Evolutionary conservation across 2,329 filamentous ascomycete species (phyloP).

Genomic region (Cercospora sojina): DNA sequence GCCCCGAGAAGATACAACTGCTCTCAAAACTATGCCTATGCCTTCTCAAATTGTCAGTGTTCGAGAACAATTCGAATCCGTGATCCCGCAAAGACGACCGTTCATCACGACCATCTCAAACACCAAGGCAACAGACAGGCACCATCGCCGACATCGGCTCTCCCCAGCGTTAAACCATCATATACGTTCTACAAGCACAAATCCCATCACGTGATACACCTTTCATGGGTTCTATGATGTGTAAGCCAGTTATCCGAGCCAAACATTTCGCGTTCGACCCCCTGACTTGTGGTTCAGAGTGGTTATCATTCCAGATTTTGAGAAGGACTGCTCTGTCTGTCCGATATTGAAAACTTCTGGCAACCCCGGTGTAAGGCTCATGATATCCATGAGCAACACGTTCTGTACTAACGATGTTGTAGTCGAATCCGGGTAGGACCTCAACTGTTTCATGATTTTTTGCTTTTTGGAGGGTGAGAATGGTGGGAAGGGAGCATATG

Average conservation of each 20-base stretch:
- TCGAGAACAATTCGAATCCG: too few relatives aligned
- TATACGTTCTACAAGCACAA: neutral
- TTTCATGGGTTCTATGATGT: slow-evolving; percentile 6
- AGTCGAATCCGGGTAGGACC: slow-evolving; percentile 1
- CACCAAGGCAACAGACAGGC: neutral
- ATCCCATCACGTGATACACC: neutral
- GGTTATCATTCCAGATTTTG: slow-evolving; percentile 12
- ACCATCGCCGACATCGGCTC: neutral
- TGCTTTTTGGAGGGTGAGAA: neutral
- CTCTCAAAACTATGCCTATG: too few relatives aligned
- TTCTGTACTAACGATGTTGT: too few relatives aligned
- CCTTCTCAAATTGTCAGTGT: too few relatives aligned
- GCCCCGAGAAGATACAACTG: too few relatives aligned
- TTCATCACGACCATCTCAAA: neutral
- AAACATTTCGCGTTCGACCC: neutral
- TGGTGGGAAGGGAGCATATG: too few relatives aligned
- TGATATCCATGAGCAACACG: too few relatives aligned
- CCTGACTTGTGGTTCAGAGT: neutral
- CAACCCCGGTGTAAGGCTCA: neutral
- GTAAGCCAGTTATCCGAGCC: neutral
- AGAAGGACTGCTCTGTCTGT: neutral
- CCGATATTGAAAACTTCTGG: slow-evolving; percentile 6
- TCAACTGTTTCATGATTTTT: neutral
- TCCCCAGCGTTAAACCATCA: neutral
- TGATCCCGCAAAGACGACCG: neutral